A percentile compares a stretch with the other conserved stretches of the same genome.
phyloP scores from a whole-genome alignment of 164 flowering plant genomes.

The Chloranthus sessilifolius region DNA sequence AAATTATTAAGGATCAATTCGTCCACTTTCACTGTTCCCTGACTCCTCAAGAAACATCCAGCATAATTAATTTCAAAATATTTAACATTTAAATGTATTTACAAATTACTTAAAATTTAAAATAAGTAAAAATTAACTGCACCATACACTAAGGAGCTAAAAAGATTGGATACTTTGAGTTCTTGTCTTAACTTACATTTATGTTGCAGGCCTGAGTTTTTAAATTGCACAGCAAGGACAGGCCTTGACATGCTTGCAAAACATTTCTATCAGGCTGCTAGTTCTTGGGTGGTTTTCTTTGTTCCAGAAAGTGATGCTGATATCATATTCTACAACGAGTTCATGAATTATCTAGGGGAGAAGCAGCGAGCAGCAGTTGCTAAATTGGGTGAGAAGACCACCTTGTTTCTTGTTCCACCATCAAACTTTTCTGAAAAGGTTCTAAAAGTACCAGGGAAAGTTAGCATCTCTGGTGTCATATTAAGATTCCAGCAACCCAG shows the following conservation, averaged over 20 bases:
- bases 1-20: no score
- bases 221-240: conserved; percentile 95
- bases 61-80: no score
- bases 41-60: no score
- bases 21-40: no score
- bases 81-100: no score
- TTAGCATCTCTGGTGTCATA: conserved; percentile 90
- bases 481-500: conserved; percentile 54
- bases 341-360: conserved; percentile 81
- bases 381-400: conserved; percentile 75
- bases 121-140: no score
- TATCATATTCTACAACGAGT: conserved; percentile 76
- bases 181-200: no score
- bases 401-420: conserved; percentile 93
- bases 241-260: conserved; percentile 95
- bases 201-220: conserved; percentile 73
- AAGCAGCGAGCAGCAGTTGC: conserved; percentile 94
- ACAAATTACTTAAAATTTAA: no score
- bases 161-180: no score
- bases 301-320: conserved; percentile 83
- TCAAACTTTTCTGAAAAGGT: conserved; percentile 91
- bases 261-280: conserved; percentile 80
- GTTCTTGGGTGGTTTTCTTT: conserved; percentile 85
- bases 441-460: conserved; percentile 85
- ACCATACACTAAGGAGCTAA: no score